Percentiles rank a stretch among this genome's conserved stretches.
phyloP scores from a whole-genome alignment of 352 stramenopile species.

The Hyaloperonospora brassicae region DNA sequence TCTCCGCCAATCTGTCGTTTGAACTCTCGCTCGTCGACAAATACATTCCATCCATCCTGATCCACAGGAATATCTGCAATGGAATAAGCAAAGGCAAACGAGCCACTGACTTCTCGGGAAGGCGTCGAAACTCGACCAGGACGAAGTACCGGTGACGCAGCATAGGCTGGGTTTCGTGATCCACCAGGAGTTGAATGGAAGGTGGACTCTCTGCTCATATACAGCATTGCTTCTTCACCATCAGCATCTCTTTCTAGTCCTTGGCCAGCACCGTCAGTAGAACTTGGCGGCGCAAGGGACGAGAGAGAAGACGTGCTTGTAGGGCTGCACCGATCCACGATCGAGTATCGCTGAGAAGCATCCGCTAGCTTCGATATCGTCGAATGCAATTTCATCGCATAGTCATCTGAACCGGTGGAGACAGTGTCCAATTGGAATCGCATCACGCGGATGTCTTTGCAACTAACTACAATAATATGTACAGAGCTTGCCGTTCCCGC shows the following conservation, averaged over 20 bases:
- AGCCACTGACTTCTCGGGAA: slow-evolving; percentile 44
- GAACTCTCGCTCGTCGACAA: slow-evolving; percentile 67
- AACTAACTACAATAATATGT: slow-evolving; percentile 55
- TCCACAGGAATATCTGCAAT: slow-evolving; percentile 33
- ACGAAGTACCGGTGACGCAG: slow-evolving; percentile 36
- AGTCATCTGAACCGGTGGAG: slow-evolving; percentile 44
- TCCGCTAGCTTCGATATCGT: slow-evolving; percentile 54
- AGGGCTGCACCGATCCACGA: slow-evolving; percentile 20
- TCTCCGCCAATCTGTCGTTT: slow-evolving; percentile 67
- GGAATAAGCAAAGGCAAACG: slow-evolving; percentile 64
- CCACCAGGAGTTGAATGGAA: slow-evolving; percentile 9
- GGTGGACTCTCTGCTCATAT: slow-evolving; percentile 12
- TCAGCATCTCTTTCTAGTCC: slow-evolving; percentile 9
- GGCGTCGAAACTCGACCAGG: slow-evolving; percentile 25
- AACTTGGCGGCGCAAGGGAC: slow-evolving; percentile 9
- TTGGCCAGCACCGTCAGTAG: slow-evolving; percentile 7
- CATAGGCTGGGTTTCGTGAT: slow-evolving; percentile 17
- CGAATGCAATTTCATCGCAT: slow-evolving; percentile 33
- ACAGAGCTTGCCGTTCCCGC: slow-evolving; percentile 33
- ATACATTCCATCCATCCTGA: slow-evolving; percentile 69
- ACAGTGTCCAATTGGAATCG: slow-evolving; percentile 55
- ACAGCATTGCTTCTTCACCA: slow-evolving; percentile 4
- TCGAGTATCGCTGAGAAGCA: slow-evolving; percentile 42
- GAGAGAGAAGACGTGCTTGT: slow-evolving; percentile 13
- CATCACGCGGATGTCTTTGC: slow-evolving; percentile 73